Conservation (phyloP, 306 rosid genomes). For the Vigna unguiculata region DNA sequence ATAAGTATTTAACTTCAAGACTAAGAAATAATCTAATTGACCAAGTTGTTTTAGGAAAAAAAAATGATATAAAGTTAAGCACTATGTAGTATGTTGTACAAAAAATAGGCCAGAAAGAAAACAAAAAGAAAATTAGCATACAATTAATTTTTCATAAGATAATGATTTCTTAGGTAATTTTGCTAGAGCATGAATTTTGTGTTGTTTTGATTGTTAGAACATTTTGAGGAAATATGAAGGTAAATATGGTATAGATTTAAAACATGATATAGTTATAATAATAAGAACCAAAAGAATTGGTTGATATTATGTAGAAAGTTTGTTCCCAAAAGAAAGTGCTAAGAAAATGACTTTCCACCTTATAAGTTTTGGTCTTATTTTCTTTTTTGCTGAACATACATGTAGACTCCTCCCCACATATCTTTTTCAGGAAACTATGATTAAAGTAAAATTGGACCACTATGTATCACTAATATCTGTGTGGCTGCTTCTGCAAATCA, state of each 20-base stretch:
- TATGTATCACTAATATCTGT: neutral
- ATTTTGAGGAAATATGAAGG: constrained; percentile 8
- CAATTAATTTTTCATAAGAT: no score
- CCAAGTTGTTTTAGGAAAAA: no score
- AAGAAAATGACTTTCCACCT: constrained; percentile 51
- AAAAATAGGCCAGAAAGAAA: no score
- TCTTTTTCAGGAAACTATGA: constrained; percentile 42
- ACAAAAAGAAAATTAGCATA: no score
- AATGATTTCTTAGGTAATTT: neutral
- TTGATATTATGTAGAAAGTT: constrained; percentile 26
- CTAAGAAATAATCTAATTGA: no score
- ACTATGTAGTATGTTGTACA: no score
- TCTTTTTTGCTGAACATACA: constrained; percentile 27
- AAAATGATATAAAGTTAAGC: no score
- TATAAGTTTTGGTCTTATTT: constrained; percentile 35
- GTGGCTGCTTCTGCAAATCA: neutral
- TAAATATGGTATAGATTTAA: neutral
- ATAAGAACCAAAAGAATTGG: neutral
- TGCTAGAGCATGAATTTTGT: constrained; percentile 9
- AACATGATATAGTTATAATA: constrained; percentile 9
- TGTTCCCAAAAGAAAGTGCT: constrained; percentile 38
- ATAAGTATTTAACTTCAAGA: no score
- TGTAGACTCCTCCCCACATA: constrained; percentile 38
- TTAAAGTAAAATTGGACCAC: constrained; percentile 49
- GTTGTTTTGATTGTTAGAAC: constrained; percentile 14